phyloP scores from a whole-genome alignment of 2,329 filamentous ascomycete species.

The Orbilia oligospora region DNA sequence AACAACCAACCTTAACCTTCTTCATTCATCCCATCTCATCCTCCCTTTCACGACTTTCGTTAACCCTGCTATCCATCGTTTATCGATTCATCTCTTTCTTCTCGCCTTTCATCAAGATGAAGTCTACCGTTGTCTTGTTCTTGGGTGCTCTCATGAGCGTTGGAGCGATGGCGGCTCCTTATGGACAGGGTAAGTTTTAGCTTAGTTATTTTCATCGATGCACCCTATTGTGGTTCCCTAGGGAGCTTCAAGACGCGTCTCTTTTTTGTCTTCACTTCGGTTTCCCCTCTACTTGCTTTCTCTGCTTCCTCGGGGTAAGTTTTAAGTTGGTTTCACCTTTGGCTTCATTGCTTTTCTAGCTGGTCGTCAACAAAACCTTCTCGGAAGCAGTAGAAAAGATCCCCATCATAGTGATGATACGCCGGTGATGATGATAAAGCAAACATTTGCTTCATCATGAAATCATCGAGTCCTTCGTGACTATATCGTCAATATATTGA shows the following conservation, averaged over 20 bases:
- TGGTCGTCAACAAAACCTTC: not conserved
- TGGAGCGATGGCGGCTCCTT: constrained; percentile 47
- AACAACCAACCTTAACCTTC: constrained; percentile 9
- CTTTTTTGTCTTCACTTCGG: not conserved
- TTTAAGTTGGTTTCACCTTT: not conserved
- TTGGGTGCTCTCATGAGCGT: constrained; percentile 51
- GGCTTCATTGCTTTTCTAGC: not conserved
- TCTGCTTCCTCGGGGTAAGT: constrained; percentile 12
- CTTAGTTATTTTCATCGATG: not conserved
- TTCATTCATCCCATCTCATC: constrained; percentile 13
- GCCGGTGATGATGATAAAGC: not conserved
- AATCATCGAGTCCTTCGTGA: not conserved
- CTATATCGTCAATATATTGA: too few relatives aligned
- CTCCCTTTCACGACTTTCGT: constrained; percentile 43
- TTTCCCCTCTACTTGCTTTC: not conserved
- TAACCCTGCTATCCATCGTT: constrained; percentile 37
- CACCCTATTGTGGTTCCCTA: not conserved
- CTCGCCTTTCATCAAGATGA: constrained; percentile 46
- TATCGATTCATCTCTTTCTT: constrained; percentile 24
- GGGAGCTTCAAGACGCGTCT: not conserved
- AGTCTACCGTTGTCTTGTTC: constrained; percentile 53
- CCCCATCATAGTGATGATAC: too few relatives aligned
- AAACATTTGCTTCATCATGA: not conserved
- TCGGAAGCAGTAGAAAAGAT: constrained; percentile 7
- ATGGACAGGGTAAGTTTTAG: constrained; percentile 47